Evolutionary conservation across 768 basidiomycete genomes (phyloP), one percentile per base, ranked within the genome.

Genomic region (Megacollybia marginata): DNA sequence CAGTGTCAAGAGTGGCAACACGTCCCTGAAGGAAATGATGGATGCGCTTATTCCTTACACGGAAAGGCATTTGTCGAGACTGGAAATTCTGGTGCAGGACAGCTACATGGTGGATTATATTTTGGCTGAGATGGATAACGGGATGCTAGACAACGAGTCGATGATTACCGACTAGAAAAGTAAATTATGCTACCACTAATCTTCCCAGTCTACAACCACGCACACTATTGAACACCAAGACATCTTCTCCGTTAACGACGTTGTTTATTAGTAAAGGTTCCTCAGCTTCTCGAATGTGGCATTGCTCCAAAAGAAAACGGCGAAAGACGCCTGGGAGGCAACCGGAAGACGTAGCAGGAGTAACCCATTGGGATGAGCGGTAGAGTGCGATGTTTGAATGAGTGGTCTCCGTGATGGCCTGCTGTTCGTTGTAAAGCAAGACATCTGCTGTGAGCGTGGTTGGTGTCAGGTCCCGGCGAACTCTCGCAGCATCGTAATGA

Each of bases 51-150:
- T 97, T 46, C 93, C 96, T 10, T 99, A 98, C 62, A 94, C 94
- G 9, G 92, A 95, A 62, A 78, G 96, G 47, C 96, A 99, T 69
- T 78, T 94, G 40, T 69, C 83, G 34, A 73, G 94, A 56, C 78
- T 93, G 64, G 91, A 94, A 51, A 79, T 82, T 60, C 68, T 96
- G 49, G 79, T 96, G 32, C 91, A 96, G 69, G 96, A 98, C 60
- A 96, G 92, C 62, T 98, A 92, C 59, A 83, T 96, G 54, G 80
- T 99, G 49, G 96, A 99, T 63, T 94, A 88, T 55, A 72, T 92
- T 49, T 69, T 92, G 31, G 79, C 78, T 13, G 89, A 92, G 71
- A 92, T 92, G 90, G 90, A 91, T 59, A 84, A 78, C 54, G 86
- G 85, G 20, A 74, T 87, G 65, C 78, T 87, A 48, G 75, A 72